Evolutionary conservation across 2,329 filamentous ascomycete genomes (phyloP).

Genomic region (Colletotrichum eremochloae): DNA sequence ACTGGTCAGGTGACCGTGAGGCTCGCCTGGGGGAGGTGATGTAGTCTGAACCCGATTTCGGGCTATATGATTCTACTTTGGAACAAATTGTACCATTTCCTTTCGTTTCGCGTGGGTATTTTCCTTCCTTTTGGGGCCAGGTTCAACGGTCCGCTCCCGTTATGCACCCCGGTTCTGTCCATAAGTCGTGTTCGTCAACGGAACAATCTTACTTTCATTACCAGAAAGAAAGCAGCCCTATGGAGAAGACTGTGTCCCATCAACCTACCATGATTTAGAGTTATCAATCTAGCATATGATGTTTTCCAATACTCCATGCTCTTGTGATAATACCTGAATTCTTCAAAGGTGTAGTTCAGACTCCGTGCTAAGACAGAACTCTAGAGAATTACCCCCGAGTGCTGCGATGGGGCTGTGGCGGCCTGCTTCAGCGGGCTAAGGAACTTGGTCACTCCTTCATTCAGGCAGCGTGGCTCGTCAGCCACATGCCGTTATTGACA

Average conservation of each 20-base stretch:
- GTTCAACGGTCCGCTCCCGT: background rate
- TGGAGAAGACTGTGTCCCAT: slow-evolving; percentile 2
- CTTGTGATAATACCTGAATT: background rate
- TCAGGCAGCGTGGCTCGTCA: background rate
- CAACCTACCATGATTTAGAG: slow-evolving; percentile 29
- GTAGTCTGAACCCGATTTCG: slow-evolving; percentile 39
- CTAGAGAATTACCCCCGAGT: too few relatives aligned
- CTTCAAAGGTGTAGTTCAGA: background rate
- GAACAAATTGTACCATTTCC: background rate
- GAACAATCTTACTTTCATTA: background rate
- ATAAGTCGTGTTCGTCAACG: background rate
- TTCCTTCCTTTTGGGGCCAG: background rate
- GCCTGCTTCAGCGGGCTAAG: too few relatives aligned
- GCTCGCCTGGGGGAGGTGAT: slow-evolving; percentile 68
- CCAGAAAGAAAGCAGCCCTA: background rate
- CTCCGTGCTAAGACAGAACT: background rate
- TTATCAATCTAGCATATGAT: background rate
- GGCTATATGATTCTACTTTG: background rate
- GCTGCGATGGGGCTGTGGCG: too few relatives aligned
- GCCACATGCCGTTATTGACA: background rate
- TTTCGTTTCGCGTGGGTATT: background rate
- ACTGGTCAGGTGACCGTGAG: slow-evolving; percentile 71
- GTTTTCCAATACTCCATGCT: background rate
- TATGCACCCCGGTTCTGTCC: slow-evolving; percentile 1
- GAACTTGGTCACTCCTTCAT: background rate